These are phyloP conservation scores for Penicillium pancosmium DNA, from an alignment of 495 filamentous ascomycete genomes.

Conservation along the genomic window DNA sequence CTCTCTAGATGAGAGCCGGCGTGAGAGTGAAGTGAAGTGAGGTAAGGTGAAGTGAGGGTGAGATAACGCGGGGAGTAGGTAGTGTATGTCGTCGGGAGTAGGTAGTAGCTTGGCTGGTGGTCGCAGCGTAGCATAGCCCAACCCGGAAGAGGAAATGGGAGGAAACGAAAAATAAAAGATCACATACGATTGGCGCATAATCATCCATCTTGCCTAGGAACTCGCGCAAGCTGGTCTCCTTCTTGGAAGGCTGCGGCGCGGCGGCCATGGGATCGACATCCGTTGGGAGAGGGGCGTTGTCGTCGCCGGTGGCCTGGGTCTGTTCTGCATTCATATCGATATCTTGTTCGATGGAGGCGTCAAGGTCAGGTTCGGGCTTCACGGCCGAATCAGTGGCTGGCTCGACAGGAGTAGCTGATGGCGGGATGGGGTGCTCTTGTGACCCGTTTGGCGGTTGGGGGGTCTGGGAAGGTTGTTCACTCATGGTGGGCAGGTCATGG, in stretches of 20 bases:
- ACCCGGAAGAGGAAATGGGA: background rate
- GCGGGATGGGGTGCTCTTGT: constrained; percentile 22
- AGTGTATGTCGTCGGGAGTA: background rate
- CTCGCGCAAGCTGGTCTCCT: constrained; percentile 87
- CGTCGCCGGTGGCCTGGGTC: constrained; percentile 19
- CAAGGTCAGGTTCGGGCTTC: constrained; percentile 38
- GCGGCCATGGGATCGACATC: constrained; percentile 36
- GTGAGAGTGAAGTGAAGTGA: background rate
- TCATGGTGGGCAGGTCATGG: constrained; percentile 25
- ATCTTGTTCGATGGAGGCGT: constrained; percentile 47
- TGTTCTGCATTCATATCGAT: constrained; percentile 44
- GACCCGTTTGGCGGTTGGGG: constrained; percentile 24
- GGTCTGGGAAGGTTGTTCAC: constrained; percentile 17
- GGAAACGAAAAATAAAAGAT: constrained; percentile 1
- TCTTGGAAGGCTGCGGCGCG: constrained; percentile 67
- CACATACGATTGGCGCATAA: constrained; percentile 90
- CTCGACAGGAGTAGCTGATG: constrained; percentile 10
- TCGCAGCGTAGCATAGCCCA: background rate
- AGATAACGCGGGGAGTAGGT: too few relatives aligned
- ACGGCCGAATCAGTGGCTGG: constrained; percentile 22
- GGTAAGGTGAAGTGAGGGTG: too few relatives aligned
- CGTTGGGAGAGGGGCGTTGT: constrained; percentile 14
- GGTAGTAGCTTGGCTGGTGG: background rate
- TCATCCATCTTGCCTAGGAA: constrained; percentile 97
- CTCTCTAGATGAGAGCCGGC: background rate